Evolutionary conservation across 306 rosid genomes (phyloP), one percentile per base, ranked within the genome.

Genomic region (Arachis hypogaea): DNA sequence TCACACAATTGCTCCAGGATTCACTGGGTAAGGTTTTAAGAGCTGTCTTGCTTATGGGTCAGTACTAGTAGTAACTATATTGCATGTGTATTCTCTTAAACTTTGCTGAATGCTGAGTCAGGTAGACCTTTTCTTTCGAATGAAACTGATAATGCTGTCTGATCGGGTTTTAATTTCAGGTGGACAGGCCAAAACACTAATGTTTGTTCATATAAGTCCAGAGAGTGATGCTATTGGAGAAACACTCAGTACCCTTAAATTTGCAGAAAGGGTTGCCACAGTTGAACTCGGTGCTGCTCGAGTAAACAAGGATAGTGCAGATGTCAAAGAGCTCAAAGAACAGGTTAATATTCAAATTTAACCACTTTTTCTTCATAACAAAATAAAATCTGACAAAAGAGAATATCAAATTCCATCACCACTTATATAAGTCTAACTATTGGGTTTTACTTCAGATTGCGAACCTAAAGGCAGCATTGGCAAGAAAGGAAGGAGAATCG

Each of bases 171-270:
- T 33, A 33, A 74, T 84, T 85, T 67, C 78, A 94, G 99, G 99
- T 56, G 99, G 99, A 55, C 95, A 94, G 71, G 99, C 99, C 58
- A 94, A 94, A 78, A 94, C 97, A 9, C 84, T 94, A 44, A 92
- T 94, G 99, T 94, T 94, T 82, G 96, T 94, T 83, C 99, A 94
- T 87, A 84, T 94, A 68, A 89, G 97, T 74, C 99, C 97, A 1
- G 99, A 92, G 83, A 77, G 84, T 74, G 97, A 92, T 75, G 90
- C 96, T 40, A n/a, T 81, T 71, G 89, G 95, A 79, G 99, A 94
- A 80, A 88, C 96, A 60, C 73, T 94, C 16, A 94, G 99, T 73
- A 94, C 99, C 49, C 87, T 94, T 63, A 94, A 94, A 82, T 94
- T 94, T 85, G 99, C 99, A 62, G 99, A 94, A 82, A 80, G 99